These are phyloP conservation scores for Cryptococcus sp. DNA, from an alignment of 1,284 basidiomycete genomes.

Conservation along the genomic window DNA sequence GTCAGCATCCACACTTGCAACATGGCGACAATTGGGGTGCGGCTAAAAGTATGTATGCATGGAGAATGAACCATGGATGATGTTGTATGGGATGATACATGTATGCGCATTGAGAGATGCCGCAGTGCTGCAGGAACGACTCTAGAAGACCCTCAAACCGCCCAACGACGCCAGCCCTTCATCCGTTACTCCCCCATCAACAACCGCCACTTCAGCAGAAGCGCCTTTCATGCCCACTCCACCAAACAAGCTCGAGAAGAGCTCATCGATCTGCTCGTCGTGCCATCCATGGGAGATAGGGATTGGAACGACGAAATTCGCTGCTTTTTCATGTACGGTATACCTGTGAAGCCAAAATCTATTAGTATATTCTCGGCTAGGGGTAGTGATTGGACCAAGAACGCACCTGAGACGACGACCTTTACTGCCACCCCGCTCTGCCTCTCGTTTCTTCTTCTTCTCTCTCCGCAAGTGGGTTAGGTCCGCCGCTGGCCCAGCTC, in stretches of 20 bases:
- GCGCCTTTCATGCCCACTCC: slow-evolving; percentile 42
- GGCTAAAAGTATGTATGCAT: too few relatives aligned
- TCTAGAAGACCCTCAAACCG: slow-evolving; percentile 37
- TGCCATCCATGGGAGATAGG: slow-evolving; percentile 69
- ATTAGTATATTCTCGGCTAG: background rate
- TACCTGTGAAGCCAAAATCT: slow-evolving; percentile 59
- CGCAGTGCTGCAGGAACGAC: background rate
- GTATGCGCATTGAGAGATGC: background rate
- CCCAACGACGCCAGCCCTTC: slow-evolving; percentile 31
- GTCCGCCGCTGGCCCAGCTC: slow-evolving; percentile 33
- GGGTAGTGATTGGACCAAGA: background rate
- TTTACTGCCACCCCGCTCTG: slow-evolving; percentile 92
- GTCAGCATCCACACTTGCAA: too few relatives aligned
- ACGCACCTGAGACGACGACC: slow-evolving; percentile 77
- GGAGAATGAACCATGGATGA: too few relatives aligned
- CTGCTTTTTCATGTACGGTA: slow-evolving; percentile 87
- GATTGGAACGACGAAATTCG: slow-evolving; percentile 91
- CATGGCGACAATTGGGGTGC: too few relatives aligned
- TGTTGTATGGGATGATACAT: background rate
- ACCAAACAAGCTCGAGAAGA: slow-evolving; percentile 82
- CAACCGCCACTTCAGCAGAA: slow-evolving; percentile 16
- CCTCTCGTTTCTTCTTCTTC: slow-evolving; percentile 69
- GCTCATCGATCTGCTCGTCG: slow-evolving; percentile 88
- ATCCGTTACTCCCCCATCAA: slow-evolving; percentile 19
- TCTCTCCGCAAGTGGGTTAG: slow-evolving; percentile 49